Percentiles rank a stretch among this genome's conserved stretches.
These are phyloP conservation scores for Laguncularia racemosa DNA, from an alignment of 345 rosid species.

Conservation along the genomic window DNA sequence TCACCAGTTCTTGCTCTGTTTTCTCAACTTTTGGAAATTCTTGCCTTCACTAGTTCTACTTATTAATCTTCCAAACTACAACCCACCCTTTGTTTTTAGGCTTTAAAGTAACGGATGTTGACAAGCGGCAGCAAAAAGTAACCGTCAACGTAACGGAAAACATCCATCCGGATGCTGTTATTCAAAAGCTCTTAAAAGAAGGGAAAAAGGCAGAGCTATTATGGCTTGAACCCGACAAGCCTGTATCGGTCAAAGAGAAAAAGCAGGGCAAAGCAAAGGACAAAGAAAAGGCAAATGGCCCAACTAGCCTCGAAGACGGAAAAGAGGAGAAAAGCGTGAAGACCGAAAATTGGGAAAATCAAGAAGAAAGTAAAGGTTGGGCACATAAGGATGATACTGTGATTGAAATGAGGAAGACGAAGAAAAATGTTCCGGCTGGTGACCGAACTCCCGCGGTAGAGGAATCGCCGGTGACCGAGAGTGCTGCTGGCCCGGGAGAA, in stretches of 20 bases:
- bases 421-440: not conserved
- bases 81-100: slow-evolving; percentile 12
- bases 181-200: slow-evolving; percentile 12
- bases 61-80: not conserved
- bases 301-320: not conserved
- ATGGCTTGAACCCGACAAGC: slow-evolving; percentile 23
- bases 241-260: slow-evolving; percentile 2
- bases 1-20: not conserved
- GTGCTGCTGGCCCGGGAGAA: not conserved
- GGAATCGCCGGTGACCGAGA: not conserved
- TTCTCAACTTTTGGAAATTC: not conserved
- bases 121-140: slow-evolving; percentile 29
- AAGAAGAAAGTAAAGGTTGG: not conserved
- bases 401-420: not conserved
- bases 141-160: slow-evolving; percentile 16
- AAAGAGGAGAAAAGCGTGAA: not conserved
- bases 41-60: too few relatives aligned
- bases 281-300: slow-evolving; percentile 6
- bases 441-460: slow-evolving; percentile 6
- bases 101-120: slow-evolving; percentile 20
- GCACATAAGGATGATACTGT: slow-evolving; percentile 2
- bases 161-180: slow-evolving; percentile 24
- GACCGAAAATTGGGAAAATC: not conserved
- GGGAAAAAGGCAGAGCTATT: slow-evolving; percentile 21
- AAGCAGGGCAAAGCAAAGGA: slow-evolving; percentile 10